These are phyloP conservation scores for Penicillium chermesinum DNA, from an alignment of 495 filamentous ascomycete species.

Conservation along the genomic window DNA sequence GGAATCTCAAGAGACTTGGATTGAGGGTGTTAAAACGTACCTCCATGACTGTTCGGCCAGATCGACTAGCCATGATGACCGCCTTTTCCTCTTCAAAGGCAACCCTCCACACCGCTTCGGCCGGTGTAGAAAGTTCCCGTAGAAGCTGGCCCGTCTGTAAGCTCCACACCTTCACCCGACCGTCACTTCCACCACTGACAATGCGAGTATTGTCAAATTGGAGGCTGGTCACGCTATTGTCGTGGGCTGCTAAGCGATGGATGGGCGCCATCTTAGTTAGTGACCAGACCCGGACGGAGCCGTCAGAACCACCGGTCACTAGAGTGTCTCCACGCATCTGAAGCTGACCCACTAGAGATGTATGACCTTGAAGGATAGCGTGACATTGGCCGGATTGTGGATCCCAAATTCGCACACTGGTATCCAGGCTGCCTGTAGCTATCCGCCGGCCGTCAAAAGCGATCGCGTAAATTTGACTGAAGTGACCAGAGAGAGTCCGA, in stretches of 20 bases:
- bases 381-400: conserved; percentile 79
- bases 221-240: conserved; percentile 94
- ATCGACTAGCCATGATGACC: conserved; percentile 86
- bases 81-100: conserved; percentile 98
- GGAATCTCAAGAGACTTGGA: background rate
- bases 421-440: conserved; percentile 95
- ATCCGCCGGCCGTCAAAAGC: conserved; percentile 91
- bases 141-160: conserved; percentile 84
- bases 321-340: conserved; percentile 92
- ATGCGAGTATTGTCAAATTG: conserved; percentile 95
- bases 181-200: conserved; percentile 92
- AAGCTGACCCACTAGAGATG: conserved; percentile 92
- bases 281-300: conserved; percentile 93
- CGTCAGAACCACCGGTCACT: conserved; percentile 93
- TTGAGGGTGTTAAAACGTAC: conserved; percentile 37
- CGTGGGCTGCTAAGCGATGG: conserved; percentile 92
- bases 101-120: conserved; percentile 94
- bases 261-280: conserved; percentile 82
- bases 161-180: conserved; percentile 96
- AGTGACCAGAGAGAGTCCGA: conserved; percentile 86
- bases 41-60: conserved; percentile 90
- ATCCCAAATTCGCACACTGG: conserved; percentile 96
- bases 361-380: conserved; percentile 95
- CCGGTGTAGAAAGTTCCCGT: conserved; percentile 80
- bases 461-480: conserved; percentile 98